A percentile compares a stretch with the other conserved stretches of the same genome.
These are phyloP conservation scores for Penicillium oxalicum DNA, from an alignment of 2,329 filamentous ascomycete species.

Conservation along the genomic window DNA sequence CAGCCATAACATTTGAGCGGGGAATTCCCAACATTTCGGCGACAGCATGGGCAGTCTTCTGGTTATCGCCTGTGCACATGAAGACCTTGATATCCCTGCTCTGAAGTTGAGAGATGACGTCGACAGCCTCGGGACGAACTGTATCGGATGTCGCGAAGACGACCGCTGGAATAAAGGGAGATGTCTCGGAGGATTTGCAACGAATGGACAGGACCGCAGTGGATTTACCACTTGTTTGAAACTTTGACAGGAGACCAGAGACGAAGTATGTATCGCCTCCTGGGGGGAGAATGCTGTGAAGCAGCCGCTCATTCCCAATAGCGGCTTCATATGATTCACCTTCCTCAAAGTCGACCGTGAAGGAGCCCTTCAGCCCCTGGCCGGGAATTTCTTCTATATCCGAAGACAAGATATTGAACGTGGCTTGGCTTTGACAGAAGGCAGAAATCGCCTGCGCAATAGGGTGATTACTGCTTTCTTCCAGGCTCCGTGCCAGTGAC, in stretches of 20 bases:
- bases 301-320: conserved; percentile 54
- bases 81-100: conserved; percentile 66
- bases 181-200: conserved; percentile 11
- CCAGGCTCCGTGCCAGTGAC: conserved; percentile 46
- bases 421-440: conserved; percentile 40
- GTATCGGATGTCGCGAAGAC: conserved; percentile 75
- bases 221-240: conserved; percentile 40
- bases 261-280: conserved; percentile 30
- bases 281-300: conserved; percentile 31
- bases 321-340: conserved; percentile 41
- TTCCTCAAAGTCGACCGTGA: conserved; percentile 29
- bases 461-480: conserved; percentile 56
- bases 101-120: conserved; percentile 60
- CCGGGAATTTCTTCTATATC: conserved; percentile 51
- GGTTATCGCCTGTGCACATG: conserved; percentile 91
- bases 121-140: conserved; percentile 64
- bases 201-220: conserved; percentile 42
- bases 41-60: conserved; percentile 75
- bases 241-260: conserved; percentile 31
- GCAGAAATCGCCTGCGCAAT: conserved; percentile 51
- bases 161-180: conserved; percentile 48
- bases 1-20: conserved; percentile 69
- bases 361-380: conserved; percentile 51
- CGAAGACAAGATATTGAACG: conserved; percentile 23
- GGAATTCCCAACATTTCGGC: conserved; percentile 70